Conservation (phyloP, 2,329 filamentous ascomycete genomes). For the Fusarium guadeloupense region DNA sequence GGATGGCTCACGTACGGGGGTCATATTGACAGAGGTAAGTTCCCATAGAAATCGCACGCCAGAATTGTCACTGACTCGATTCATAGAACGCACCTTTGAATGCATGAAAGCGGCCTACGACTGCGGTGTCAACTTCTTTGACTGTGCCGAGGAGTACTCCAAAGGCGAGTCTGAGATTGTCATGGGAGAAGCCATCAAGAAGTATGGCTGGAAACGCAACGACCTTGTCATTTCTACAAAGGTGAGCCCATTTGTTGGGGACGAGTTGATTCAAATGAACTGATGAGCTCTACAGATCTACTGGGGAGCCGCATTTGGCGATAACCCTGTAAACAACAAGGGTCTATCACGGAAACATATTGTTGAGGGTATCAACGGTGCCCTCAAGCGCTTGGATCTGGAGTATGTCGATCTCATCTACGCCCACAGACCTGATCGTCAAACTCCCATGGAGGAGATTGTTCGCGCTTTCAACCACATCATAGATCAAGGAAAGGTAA, state of each 20-base stretch:
- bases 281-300: conserved; percentile 61
- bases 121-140: conserved; percentile 70
- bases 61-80: conserved; percentile 7
- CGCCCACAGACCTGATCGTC: conserved; percentile 73
- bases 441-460: conserved; percentile 75
- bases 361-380: conserved; percentile 70
- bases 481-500: conserved; percentile 65
- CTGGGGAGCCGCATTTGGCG: conserved; percentile 68
- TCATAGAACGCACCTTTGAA: conserved; percentile 57
- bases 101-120: conserved; percentile 71
- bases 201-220: conserved; percentile 68
- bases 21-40: conserved; percentile 71
- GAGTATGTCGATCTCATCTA: conserved; percentile 75
- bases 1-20: conserved; percentile 80
- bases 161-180: conserved; percentile 70
- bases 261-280: background rate
- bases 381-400: conserved; percentile 65
- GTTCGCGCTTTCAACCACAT: conserved; percentile 77
- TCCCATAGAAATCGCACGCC: background rate
- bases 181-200: conserved; percentile 68
- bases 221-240: conserved; percentile 71
- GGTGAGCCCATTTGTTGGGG: conserved; percentile 44
- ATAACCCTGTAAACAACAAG: conserved; percentile 71
- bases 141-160: conserved; percentile 67
- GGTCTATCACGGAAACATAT: conserved; percentile 76